Percentiles rank a stretch among this genome's conserved stretches.
Conservation (phyloP, 495 filamentous ascomycete genomes). For the Talaromyces thailandensis region DNA sequence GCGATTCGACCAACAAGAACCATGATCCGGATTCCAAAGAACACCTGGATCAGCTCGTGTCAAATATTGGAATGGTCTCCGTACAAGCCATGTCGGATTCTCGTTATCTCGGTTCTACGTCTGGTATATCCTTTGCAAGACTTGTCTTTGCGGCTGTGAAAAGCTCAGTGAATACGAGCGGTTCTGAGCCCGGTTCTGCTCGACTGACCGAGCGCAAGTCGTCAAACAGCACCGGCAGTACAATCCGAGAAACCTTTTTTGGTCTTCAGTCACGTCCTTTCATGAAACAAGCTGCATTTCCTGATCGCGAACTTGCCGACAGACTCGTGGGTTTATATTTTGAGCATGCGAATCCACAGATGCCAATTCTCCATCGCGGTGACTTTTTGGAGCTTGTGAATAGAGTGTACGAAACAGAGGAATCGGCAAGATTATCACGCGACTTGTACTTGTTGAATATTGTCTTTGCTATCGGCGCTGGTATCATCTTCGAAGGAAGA, state of each 20-base stretch:
- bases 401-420: conserved; percentile 60
- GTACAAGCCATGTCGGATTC: conserved; percentile 68
- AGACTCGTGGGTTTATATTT: conserved; percentile 79
- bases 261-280: conserved; percentile 83
- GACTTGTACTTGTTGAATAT: conserved; percentile 93
- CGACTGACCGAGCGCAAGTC: conserved; percentile 38
- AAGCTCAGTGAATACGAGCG: conserved; percentile 54
- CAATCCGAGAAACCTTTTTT: conserved; percentile 92
- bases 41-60: conserved; percentile 63
- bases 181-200: conserved; percentile 49
- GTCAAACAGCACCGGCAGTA: conserved; percentile 48
- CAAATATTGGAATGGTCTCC: conserved; percentile 68
- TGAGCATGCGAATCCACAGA: conserved; percentile 90
- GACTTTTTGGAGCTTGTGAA: conserved; percentile 85
- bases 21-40: conserved; percentile 37
- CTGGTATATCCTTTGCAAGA: conserved; percentile 88
- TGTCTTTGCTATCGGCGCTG: conserved; percentile 93
- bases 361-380: conserved; percentile 78
- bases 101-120: conserved; percentile 75
- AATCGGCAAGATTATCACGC: conserved; percentile 62
- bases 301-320: conserved; percentile 60
- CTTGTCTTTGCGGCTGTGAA: conserved; percentile 94
- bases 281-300: conserved; percentile 79
- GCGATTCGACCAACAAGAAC: conserved; percentile 14
- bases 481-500: conserved; percentile 74